Conservation (phyloP, 2,329 filamentous ascomycete genomes). For the Sporothrix inflata region DNA sequence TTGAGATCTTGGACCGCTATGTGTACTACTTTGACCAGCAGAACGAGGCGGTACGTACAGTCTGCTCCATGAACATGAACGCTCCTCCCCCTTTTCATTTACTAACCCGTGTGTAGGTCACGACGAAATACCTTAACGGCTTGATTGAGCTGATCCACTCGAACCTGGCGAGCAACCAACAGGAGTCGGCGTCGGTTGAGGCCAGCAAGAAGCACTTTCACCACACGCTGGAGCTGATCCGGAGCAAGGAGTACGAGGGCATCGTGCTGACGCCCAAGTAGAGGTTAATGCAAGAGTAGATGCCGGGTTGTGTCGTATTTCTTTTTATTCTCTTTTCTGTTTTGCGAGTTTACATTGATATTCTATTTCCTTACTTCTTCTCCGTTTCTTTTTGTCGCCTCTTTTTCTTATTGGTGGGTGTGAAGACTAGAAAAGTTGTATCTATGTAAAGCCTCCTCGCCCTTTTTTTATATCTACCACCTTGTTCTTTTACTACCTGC, state of each 20-base stretch:
- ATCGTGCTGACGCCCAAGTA: slow-evolving; percentile 71
- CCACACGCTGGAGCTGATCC: slow-evolving; percentile 92
- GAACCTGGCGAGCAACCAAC: slow-evolving; percentile 83
- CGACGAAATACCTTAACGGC: slow-evolving; percentile 96
- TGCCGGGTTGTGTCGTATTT: slow-evolving; percentile 1
- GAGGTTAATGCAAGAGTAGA: not conserved
- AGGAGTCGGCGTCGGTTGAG: slow-evolving; percentile 80
- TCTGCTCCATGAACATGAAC: no score
- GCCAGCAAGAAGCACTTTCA: slow-evolving; percentile 92
- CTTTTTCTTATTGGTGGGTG: slow-evolving; percentile 3
- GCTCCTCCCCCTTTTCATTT: not conserved
- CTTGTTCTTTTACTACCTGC: not conserved
- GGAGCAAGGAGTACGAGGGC: slow-evolving; percentile 88
- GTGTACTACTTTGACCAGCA: slow-evolving; percentile 99
- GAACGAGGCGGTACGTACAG: slow-evolving; percentile 92
- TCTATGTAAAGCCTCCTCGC: slow-evolving; percentile 1
- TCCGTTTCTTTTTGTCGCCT: not conserved
- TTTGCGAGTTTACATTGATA: slow-evolving; percentile 6
- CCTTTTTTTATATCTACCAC: not conserved
- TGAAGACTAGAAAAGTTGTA: slow-evolving; percentile 28
- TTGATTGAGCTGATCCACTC: slow-evolving; percentile 98
- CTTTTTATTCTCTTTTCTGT: not conserved
- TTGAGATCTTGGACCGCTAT: slow-evolving; percentile 97
- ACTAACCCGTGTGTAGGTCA: slow-evolving; percentile 59
- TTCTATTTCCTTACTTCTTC: not conserved